Evolutionary conservation across 225 moss, liverwort and hornwort species (phyloP).

Genomic region (Physcomitrellopsis africana): DNA sequence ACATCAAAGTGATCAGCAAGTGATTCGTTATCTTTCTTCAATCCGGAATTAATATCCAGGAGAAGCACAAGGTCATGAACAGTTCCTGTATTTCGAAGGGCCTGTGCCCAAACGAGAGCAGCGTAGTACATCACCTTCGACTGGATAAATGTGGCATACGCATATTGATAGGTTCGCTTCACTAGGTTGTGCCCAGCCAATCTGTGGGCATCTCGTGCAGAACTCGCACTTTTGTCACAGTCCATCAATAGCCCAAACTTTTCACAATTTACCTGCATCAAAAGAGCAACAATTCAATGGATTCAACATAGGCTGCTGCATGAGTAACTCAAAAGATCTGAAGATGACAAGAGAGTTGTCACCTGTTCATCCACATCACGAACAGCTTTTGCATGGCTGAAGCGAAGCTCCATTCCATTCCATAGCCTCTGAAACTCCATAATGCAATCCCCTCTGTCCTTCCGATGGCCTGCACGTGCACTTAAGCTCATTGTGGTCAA

Average conservation of each 20-base stretch:
- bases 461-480: slow-evolving; percentile 65
- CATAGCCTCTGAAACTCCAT: slow-evolving; percentile 79
- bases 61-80: slow-evolving; percentile 82
- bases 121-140: slow-evolving; percentile 59
- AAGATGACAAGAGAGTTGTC: neutral
- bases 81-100: slow-evolving; percentile 77
- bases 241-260: slow-evolving; percentile 79
- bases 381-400: slow-evolving; percentile 75
- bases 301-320: neutral
- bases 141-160: slow-evolving; percentile 72
- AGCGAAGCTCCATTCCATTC: slow-evolving; percentile 84
- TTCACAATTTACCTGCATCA: slow-evolving; percentile 61
- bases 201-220: slow-evolving; percentile 67
- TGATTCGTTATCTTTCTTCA: slow-evolving; percentile 39
- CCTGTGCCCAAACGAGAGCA: slow-evolving; percentile 81
- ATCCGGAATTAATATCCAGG: slow-evolving; percentile 48
- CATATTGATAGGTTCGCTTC: slow-evolving; percentile 53
- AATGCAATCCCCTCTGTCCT: slow-evolving; percentile 91
- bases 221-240: slow-evolving; percentile 63
- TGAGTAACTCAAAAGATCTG: neutral
- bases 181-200: slow-evolving; percentile 54
- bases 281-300: neutral
- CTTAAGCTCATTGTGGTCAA: slow-evolving; percentile 67
- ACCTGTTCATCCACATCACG: slow-evolving; percentile 71
- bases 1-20: slow-evolving; percentile 71